Conservation (phyloP, 768 basidiomycete species). For the Imleria badia region DNA sequence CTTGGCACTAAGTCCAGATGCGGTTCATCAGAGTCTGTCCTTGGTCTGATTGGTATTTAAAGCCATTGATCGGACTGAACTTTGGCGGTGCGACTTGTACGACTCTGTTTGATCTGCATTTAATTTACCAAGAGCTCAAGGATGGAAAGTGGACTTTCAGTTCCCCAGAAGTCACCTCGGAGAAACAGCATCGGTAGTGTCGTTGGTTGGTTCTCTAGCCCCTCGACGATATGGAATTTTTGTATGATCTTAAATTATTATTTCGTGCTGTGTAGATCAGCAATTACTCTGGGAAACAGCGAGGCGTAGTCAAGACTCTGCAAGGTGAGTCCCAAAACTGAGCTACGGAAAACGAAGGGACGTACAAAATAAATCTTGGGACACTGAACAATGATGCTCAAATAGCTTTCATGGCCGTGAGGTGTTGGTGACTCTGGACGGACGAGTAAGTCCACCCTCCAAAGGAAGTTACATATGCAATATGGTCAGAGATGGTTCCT, state of each 20-base stretch:
- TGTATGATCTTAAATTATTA: no score
- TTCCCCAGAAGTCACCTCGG: conserved; percentile 81
- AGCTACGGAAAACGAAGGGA: not conserved
- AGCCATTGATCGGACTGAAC: no score
- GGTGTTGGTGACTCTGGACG: conserved; percentile 55
- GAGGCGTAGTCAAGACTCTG: conserved; percentile 71
- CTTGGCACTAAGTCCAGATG: no score
- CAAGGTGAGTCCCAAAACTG: not conserved
- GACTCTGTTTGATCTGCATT: conserved; percentile 40
- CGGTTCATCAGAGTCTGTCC: no score
- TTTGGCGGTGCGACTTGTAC: no score
- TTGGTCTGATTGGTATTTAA: no score
- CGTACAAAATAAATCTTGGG: conserved; percentile 76
- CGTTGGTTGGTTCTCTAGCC: conserved; percentile 68
- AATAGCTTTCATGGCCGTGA: conserved; percentile 64
- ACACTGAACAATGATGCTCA: conserved; percentile 70
- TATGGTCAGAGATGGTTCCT: conserved; percentile 88
- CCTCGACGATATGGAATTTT: conserved; percentile 77
- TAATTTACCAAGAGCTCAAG: not conserved
- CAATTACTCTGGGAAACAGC: conserved; percentile 56
- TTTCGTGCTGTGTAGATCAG: no score
- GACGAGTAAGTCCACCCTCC: not conserved
- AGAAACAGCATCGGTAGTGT: conserved; percentile 71
- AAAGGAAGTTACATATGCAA: no score
- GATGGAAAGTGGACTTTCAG: conserved; percentile 37